Base-by-base conservation (phyloP, 805 yeast genomes). In the Metschnikowia baotianmanensis region DNA sequence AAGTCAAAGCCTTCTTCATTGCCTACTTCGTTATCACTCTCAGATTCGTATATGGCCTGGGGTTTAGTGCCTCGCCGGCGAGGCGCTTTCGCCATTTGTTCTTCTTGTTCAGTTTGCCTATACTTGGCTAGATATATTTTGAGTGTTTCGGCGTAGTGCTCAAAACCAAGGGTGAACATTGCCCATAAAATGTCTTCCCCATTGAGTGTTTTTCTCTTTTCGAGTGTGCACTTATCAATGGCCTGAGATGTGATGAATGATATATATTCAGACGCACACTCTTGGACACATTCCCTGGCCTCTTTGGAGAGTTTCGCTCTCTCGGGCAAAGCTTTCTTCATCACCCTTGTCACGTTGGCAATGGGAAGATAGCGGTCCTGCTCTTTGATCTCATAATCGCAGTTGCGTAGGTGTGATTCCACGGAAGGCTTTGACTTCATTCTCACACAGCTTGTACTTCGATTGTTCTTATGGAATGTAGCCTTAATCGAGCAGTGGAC, bases 261-360 rank as follows among this genome's bases (percentile, higher is more conserved):
- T 24, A 81, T 82, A 58, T 80, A 81, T 58, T 81, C 85, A 35
- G 77, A 67, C 4, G 80, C 86, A 54, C 85, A 81, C 54, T 82
- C 86, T 59, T 82, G 87, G 63, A 82, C 79, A 50, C 86, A 78
- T 51, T 82, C 90, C 53, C 83, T 83, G 31, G 90, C 85, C 53
- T 84, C 93, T 53, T 83, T 84, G 17, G 88, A 80, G 1, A 84
- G 80, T 53, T 84, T 84, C 9, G 90, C 91, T 26, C 82, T 79
- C 10, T 72, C 64, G 3, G 93, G 91, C 22, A 84, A 64, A 2
- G 91, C 83, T 41, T 65, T 71, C 55, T 85, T 85, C 91, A 84
- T 85, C 37, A 85, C 76, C 38, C 91, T 67, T n/a, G 84, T 83
- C 45, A 79, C 76, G 45, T 69, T 69, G 24, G 74, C 74, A 24